phyloP scores from a whole-genome alignment of 2,329 filamentous ascomycete genomes.

The Clarireedia paspali region DNA sequence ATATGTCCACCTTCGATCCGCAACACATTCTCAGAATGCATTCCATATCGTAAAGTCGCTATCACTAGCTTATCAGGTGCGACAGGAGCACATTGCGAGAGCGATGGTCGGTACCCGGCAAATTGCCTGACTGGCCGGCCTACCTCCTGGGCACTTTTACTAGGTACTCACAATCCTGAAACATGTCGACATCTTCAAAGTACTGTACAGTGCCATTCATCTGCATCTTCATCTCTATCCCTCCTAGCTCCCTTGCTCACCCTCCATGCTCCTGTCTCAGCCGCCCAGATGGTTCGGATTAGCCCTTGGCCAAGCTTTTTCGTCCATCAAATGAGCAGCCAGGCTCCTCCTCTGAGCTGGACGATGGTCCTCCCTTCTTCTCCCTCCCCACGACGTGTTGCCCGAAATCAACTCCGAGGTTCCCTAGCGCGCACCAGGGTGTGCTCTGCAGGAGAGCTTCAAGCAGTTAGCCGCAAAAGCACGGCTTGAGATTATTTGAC shows the following conservation, averaged over 20 bases:
- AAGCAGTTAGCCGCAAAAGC: not conserved
- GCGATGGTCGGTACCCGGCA: not conserved
- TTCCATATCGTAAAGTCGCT: not conserved
- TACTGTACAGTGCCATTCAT: no score
- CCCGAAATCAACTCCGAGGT: conserved; percentile 14
- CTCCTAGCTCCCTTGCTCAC: not conserved
- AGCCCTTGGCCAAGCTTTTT: not conserved
- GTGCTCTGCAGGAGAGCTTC: not conserved
- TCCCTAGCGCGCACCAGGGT: not conserved
- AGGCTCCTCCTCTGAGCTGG: not conserved
- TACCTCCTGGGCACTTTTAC: not conserved
- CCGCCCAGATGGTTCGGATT: not conserved
- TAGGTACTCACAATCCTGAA: not conserved
- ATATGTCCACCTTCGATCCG: not conserved
- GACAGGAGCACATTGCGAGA: not conserved
- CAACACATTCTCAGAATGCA: not conserved
- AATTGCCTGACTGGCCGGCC: not conserved
- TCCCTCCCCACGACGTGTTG: conserved; percentile 19
- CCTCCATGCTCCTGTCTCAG: not conserved
- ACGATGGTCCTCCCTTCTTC: not conserved
- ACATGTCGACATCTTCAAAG: not conserved
- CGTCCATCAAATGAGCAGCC: not conserved
- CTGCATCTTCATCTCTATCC: not conserved
- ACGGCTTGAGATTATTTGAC: conserved; percentile 1
- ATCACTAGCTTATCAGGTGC: not conserved